A percentile compares a stretch with the other conserved stretches of the same genome.
Conservation (phyloP, 305 asterid genomes). For the Coffea humblotiana region DNA sequence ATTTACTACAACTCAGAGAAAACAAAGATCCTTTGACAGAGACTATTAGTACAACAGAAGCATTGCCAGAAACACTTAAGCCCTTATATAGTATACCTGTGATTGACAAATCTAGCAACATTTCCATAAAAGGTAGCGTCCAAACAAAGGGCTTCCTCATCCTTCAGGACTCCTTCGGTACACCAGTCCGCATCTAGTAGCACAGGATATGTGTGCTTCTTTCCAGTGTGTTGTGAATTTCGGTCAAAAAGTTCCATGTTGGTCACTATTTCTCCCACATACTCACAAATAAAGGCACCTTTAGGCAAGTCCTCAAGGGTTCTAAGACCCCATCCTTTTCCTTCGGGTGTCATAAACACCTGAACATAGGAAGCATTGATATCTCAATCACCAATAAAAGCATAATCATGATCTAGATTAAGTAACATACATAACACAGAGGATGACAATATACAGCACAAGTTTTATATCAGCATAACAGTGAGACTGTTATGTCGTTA, state of each 20-base stretch:
- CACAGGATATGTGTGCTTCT: slow-evolving; percentile 38
- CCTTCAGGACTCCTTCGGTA: slow-evolving; percentile 43
- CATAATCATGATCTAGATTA: too few relatives aligned
- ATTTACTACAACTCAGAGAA: not conserved
- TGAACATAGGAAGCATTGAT: slow-evolving; percentile 18
- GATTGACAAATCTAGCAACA: slow-evolving; percentile 55
- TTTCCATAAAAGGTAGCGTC: slow-evolving; percentile 53
- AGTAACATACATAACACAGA: not conserved
- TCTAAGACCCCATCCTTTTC: slow-evolving; percentile 61
- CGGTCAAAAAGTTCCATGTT: slow-evolving; percentile 38
- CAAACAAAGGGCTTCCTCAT: slow-evolving; percentile 49
- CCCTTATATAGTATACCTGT: slow-evolving; percentile 33
- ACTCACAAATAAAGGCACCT: slow-evolving; percentile 62
- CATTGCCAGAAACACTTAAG: not conserved
- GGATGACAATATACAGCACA: not conserved
- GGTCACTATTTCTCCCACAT: slow-evolving; percentile 56
- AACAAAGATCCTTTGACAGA: not conserved
- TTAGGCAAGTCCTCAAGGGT: slow-evolving; percentile 52
- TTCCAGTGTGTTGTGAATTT: slow-evolving; percentile 21
- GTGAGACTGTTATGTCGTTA: not conserved
- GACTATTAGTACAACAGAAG: not conserved
- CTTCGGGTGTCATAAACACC: slow-evolving; percentile 51
- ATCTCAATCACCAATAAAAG: not conserved
- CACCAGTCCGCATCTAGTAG: slow-evolving; percentile 54
- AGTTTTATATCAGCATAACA: not conserved